Evolutionary conservation across 805 yeast genomes (phyloP).

Genomic region (Jamesozyma spencerorum): DNA sequence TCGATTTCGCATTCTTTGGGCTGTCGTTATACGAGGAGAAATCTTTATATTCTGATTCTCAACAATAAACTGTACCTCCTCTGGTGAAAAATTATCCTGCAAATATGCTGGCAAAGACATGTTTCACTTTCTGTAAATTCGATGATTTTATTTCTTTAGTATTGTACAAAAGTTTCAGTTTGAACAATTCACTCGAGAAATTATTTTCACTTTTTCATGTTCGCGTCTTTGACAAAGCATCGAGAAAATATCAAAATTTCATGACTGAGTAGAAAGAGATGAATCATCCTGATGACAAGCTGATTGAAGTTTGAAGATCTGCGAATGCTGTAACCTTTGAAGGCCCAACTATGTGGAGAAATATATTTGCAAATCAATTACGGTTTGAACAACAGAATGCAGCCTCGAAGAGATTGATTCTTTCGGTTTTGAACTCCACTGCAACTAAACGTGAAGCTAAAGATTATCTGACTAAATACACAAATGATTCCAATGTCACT

Average conservation of each 20-base stretch:
- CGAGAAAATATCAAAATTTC: background rate
- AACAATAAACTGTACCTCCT: constrained; percentile 75
- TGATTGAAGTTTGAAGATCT: too few relatives aligned
- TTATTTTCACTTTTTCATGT: background rate
- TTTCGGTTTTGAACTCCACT: constrained; percentile 77
- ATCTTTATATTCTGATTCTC: constrained; percentile 69
- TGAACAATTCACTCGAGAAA: too few relatives aligned
- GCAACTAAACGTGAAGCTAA: constrained; percentile 91
- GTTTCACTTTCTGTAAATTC: too few relatives aligned
- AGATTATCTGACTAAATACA: constrained; percentile 66
- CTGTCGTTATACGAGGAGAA: constrained; percentile 53
- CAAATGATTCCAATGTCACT: constrained; percentile 15
- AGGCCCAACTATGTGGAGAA: constrained; percentile 13
- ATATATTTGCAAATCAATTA: constrained; percentile 7
- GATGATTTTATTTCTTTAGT: too few relatives aligned
- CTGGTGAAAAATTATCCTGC: constrained; percentile 53
- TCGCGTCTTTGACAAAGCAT: too few relatives aligned
- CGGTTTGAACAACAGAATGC: constrained; percentile 21
- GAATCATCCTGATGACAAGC: too few relatives aligned
- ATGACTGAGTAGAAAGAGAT: background rate
- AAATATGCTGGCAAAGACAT: constrained; percentile 59
- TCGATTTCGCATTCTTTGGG: constrained; percentile 11
- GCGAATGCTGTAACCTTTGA: too few relatives aligned
- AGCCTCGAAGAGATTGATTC: constrained; percentile 51
- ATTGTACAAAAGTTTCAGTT: too few relatives aligned